These are phyloP conservation scores for Tricholoma matsutake DNA, from an alignment of 768 basidiomycete species.

Conservation along the genomic window DNA sequence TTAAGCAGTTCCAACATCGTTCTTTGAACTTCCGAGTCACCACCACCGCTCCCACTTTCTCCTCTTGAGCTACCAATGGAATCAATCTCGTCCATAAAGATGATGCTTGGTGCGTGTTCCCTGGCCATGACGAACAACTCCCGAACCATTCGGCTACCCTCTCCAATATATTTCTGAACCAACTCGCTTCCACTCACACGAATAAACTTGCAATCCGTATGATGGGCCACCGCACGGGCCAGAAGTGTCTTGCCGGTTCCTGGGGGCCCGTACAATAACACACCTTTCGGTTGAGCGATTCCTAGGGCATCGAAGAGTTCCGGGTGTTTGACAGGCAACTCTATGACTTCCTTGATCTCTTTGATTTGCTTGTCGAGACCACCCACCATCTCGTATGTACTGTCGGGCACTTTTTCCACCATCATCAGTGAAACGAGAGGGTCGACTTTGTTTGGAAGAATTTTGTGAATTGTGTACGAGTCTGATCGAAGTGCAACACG, in stretches of 20 bases:
- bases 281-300: slow-evolving; percentile 96
- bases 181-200: slow-evolving; percentile 91
- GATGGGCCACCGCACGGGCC: slow-evolving; percentile 94
- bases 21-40: slow-evolving; percentile 86
- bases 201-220: slow-evolving; percentile 98
- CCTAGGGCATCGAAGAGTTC: slow-evolving; percentile 95
- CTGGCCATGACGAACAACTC: slow-evolving; percentile 98
- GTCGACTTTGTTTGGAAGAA: slow-evolving; percentile 96
- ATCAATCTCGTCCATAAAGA: slow-evolving; percentile 99
- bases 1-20: slow-evolving; percentile 90
- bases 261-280: slow-evolving; percentile 92
- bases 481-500: slow-evolving; percentile 96
- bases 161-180: slow-evolving; percentile 98
- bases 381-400: slow-evolving; percentile 99
- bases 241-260: slow-evolving; percentile 96
- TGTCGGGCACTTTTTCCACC: slow-evolving; percentile 99
- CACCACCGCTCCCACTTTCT: slow-evolving; percentile 85
- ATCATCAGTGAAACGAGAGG: slow-evolving; percentile 99
- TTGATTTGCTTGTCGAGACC: slow-evolving; percentile 95
- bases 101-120: slow-evolving; percentile 96
- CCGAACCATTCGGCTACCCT: slow-evolving; percentile 94
- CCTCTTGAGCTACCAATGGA: slow-evolving; percentile 93
- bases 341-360: slow-evolving; percentile 96
- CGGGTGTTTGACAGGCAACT: slow-evolving; percentile 95
- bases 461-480: slow-evolving; percentile 94